Base-by-base conservation (phyloP, 495 filamentous ascomycete genomes). In the Cladorrhinum samala region DNA sequence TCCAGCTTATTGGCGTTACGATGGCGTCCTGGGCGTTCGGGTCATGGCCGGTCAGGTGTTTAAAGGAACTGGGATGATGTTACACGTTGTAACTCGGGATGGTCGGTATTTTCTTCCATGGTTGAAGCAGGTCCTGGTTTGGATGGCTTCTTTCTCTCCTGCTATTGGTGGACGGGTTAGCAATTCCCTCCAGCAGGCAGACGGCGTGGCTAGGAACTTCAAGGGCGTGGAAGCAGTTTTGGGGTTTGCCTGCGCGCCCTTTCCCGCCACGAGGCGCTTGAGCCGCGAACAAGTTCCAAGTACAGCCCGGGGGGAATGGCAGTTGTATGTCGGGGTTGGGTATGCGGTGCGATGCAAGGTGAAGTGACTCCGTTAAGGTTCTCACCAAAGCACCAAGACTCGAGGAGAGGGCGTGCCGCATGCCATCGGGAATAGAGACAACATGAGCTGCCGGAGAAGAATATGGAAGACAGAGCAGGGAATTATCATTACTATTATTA, bases 1-100 rank as follows among this genome's bases (percentile, higher is more conserved):
- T 25, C 18, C 24, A 23, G 45, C 14, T 25, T 18, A 14, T 41
- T 41, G 7, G 39, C 27, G 27, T 33, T 41, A 17, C 13, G 39
- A 16, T 16, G 45, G 45, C 45, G 45, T 47, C 45, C 16, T 47
- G 45, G 45, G 45, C 14, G 42, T 45, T 33, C 20, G 45, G 25
- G 11, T 14, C 39, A 17, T 41, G 39, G 39, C n/a, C 13, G 45
- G 23, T 17, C 2, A 24, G 45, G 45, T 25, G 45, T 47, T 33
- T 33, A n/a, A 45, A 24, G 45, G 45, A 23, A 46, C 25, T 21
- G 45, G 45, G 14, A 47, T 23, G 45, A 47, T n/a, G 21, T 47
- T 47, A 47, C 25, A 23, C 25, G 13, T 47, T 3, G 39, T 41
- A 4, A 41, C n/a, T 41, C 39, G 39, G 39, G 39, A 41, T 41